Evolutionary conservation across 176 grass and related monocot species (phyloP).

Genomic region (Poa annua): DNA sequence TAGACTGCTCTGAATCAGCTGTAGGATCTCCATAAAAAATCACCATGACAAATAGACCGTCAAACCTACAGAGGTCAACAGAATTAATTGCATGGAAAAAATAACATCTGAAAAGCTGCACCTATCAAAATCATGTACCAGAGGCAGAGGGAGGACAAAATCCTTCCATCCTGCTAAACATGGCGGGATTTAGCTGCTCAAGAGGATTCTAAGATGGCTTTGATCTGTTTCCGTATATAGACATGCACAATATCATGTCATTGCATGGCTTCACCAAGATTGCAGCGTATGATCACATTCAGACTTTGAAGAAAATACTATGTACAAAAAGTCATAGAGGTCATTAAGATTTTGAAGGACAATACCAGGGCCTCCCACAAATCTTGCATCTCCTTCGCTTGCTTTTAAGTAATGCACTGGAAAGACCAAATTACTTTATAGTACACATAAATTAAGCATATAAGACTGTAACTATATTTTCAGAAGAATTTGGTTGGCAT

Average conservation of each 20-base stretch:
- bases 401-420: conserved; percentile 94
- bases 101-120: conserved; percentile 39
- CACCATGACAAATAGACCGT: conserved; percentile 93
- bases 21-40: conserved; percentile 95
- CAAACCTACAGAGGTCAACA: conserved; percentile 54
- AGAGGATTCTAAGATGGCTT: conserved; percentile 91
- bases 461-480: conserved; percentile 46
- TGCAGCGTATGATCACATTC: conserved; percentile 31
- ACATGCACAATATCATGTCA: conserved; percentile 38
- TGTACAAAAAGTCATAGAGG: conserved; percentile 52
- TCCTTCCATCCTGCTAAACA: conserved; percentile 80
- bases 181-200: conserved; percentile 79
- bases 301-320: conserved; percentile 24
- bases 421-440: conserved; percentile 33
- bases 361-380: conserved; percentile 65
- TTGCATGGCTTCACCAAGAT: too few species aligned
- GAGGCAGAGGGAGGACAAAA: conserved; percentile 80
- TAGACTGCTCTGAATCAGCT: conserved; percentile 85
- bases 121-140: conserved; percentile 89
- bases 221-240: conserved; percentile 80
- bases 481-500: conserved; percentile 18
- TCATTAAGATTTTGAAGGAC: conserved; percentile 89
- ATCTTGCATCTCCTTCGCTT: conserved; percentile 95
- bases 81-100: conserved; percentile 3
- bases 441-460: too few species aligned